Evolutionary conservation across 176 grass and related monocot species (phyloP).

Genomic region (Cenchrus purpureus): DNA sequence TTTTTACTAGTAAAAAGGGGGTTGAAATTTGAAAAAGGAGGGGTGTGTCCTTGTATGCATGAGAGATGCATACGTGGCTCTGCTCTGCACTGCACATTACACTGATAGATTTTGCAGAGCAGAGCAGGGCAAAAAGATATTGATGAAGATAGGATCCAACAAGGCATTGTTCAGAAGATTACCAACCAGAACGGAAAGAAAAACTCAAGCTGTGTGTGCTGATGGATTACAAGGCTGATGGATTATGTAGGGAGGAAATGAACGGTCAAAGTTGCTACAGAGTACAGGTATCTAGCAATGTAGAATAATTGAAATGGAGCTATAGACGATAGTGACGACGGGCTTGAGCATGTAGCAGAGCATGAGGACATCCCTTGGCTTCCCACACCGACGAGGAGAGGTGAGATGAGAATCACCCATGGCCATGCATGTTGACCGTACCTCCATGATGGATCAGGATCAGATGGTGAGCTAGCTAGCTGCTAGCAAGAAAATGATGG

Average conservation of each 20-base stretch:
- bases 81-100: neutral
- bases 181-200: neutral
- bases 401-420: neutral
- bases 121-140: neutral
- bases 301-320: too few species aligned
- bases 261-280: too few species aligned
- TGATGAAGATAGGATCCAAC: neutral
- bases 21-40: neutral
- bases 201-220: neutral
- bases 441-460: neutral
- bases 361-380: too few species aligned
- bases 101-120: neutral
- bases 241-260: too few species aligned
- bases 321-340: too few species aligned
- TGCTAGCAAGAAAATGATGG: neutral
- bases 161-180: neutral
- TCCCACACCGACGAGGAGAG: neutral
- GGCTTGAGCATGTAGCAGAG: too few species aligned
- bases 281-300: too few species aligned
- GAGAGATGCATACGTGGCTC: neutral
- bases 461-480: neutral
- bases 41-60: neutral
- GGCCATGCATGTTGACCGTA: neutral
- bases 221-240: neutral
- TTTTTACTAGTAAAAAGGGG: neutral